Evolutionary conservation across 768 basidiomycete species (phyloP), one percentile per base, ranked within the genome.

Genomic region (Suillus hirtellus): DNA sequence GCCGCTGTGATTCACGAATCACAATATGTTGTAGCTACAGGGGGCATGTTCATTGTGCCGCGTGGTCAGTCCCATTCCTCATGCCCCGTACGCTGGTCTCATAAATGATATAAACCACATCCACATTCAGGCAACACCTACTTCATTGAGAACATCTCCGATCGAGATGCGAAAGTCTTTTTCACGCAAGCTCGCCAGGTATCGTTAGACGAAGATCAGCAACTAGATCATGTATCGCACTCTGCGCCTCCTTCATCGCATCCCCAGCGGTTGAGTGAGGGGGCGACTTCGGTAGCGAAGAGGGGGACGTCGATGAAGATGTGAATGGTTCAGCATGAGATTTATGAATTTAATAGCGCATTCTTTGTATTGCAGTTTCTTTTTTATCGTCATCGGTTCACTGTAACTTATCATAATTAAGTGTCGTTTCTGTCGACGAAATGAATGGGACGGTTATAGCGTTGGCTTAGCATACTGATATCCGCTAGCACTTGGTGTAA

Each of bases 11-110:
- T 99, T 3, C 91, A 96, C 72, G 81, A 89, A 42, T 90, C 89
- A 3, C 86, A 83, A 52, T 89, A 93, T 71, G 77, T 95, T 60
- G 82, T 99, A 47, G 82, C 89, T 14, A 82, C 89, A 1, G 94
- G 95, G 14, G 93, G 89, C 12, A 90, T 89, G 83, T 95, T 96
- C 72, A 82, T 96, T 71, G 89, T 97, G 24, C 96, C 96, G 2
- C 83, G 95, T 80, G 95, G 95, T 91, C 66, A 68, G 81, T 72
- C 38, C 21, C 65, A 50, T 14, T 52, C 9, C 34, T 38, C 24
- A 15, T 54, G 7, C 50, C 53, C 49, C 15, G 10, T 3, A 58
- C 44, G 62, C 50, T 65, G 40, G 59, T 50, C 35, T 60, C 37
- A 7, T 12, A 19, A 42, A 19, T 5, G 27, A 21, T 15, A 3